Base-by-base conservation (phyloP, 2,329 filamentous ascomycete genomes). In the Colletotrichum musae region DNA sequence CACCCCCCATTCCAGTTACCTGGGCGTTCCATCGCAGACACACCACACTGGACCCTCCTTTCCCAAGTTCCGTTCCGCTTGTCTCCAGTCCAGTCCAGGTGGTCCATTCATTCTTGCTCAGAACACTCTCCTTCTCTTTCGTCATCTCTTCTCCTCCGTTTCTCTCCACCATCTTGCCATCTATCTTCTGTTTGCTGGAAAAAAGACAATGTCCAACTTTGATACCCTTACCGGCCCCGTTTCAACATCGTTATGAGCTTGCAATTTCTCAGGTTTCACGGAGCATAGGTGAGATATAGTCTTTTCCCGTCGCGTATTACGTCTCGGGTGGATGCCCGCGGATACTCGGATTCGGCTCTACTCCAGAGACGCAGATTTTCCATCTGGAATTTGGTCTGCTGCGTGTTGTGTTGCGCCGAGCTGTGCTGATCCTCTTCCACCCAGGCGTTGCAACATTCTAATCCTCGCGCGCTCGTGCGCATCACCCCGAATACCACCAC, bases 181-280 rank as follows among this genome's bases (percentile, higher is more conserved):
- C 41, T 45, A 36, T 13, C 43, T 26, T 6, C 26, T 43, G 21
- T 7, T 4, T 26, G 12, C 47, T 51, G 54, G 21, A 24, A 12
- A 45, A 26, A 64, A 59, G 61, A 69, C 56, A 69, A 69, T 69
- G 66, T 59, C 56, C 54, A 47, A 69, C 5, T 36, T 51, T 24
- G 45, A 50, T 58, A 66, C 24, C 56, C 51, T 24, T 16, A 43
- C 56, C 51, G 12, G 48, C 48, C 21, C 62, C 7, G 32, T 60
- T 52, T 50, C 52, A 43, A 12, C 66, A 65, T 54, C 54, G 56
- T 66, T 69, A 69, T 69, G 66, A 69, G 50, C 62, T 66, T 64
- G 62, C 43, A 18, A 13, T 50, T 57, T 60, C 9, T 24, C 56
- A 28, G 12, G 21, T 56, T 52, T 13, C 59, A 53, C 50, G 50